Percentiles rank a stretch among this genome's conserved stretches.
Conservation (phyloP, 2,329 filamentous ascomycete genomes). For the Mycosphaerella sp. region DNA sequence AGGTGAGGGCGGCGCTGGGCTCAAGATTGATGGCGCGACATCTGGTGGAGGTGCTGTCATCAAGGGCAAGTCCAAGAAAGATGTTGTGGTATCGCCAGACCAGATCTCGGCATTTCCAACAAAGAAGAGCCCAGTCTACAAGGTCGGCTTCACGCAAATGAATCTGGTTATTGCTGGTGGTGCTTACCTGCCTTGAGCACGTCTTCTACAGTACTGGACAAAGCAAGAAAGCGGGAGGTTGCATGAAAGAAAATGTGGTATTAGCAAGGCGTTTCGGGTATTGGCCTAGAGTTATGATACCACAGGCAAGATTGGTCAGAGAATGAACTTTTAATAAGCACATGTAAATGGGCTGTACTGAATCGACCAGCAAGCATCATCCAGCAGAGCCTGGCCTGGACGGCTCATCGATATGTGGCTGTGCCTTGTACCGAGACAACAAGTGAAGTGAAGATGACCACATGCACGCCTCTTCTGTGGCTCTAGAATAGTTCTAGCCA, state of each 20-base stretch:
- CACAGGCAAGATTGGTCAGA: constrained; percentile 5
- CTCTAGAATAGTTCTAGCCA: too few relatives aligned
- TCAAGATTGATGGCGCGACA: constrained; percentile 45
- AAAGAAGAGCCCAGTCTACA: constrained; percentile 92
- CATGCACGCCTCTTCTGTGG: too few relatives aligned
- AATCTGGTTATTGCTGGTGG: constrained; percentile 86
- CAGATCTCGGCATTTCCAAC: constrained; percentile 93
- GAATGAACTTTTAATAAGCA: not conserved
- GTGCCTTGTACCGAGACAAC: not conserved
- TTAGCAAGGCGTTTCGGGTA: constrained; percentile 19
- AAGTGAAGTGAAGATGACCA: not conserved
- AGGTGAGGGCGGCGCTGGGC: constrained; percentile 44
- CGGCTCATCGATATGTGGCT: not conserved
- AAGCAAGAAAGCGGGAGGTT: not conserved
- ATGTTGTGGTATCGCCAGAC: constrained; percentile 82
- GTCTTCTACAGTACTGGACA: not conserved
- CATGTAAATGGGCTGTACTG: too few relatives aligned
- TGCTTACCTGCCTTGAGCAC: constrained; percentile 50
- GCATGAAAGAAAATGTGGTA: constrained; percentile 1
- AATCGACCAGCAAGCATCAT: too few relatives aligned
- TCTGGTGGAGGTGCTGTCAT: constrained; percentile 29
- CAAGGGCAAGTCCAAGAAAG: constrained; percentile 71
- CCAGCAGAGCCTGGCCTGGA: too few relatives aligned
- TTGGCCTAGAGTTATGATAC: constrained; percentile 8
- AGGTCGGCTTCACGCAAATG: constrained; percentile 90